These are phyloP conservation scores for Suillus spraguei DNA, from an alignment of 768 basidiomycete species.

Conservation along the genomic window DNA sequence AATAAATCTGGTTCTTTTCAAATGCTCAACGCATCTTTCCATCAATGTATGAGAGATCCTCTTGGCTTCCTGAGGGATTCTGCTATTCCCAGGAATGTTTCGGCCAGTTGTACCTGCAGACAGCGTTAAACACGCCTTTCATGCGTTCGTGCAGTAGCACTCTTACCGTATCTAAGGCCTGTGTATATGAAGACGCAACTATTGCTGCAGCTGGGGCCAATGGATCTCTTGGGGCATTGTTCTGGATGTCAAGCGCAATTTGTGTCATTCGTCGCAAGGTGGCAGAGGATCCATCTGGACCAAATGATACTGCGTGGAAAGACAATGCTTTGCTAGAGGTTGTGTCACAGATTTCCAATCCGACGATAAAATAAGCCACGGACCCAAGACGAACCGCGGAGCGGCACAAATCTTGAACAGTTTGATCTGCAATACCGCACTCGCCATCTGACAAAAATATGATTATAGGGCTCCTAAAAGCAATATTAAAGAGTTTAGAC, in stretches of 20 bases:
- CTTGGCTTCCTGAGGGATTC: slow-evolving; percentile 60
- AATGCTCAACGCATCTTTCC: not conserved
- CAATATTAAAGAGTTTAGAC: not conserved
- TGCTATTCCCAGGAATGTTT: slow-evolving; percentile 60
- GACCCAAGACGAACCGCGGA: slow-evolving; percentile 49
- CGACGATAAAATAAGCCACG: not conserved
- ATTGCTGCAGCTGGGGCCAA: slow-evolving; percentile 33
- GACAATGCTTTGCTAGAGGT: slow-evolving; percentile 51
- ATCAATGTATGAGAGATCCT: slow-evolving; percentile 45
- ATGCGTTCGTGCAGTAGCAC: not conserved
- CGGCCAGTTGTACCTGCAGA: slow-evolving; percentile 51
- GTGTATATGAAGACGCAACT: slow-evolving; percentile 48
- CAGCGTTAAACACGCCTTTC: not conserved
- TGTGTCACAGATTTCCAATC: not conserved
- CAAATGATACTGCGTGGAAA: slow-evolving; percentile 63
- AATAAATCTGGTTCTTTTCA: not conserved
- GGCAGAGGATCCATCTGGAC: slow-evolving; percentile 27
- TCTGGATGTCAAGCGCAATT: slow-evolving; percentile 52
- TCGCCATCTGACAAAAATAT: slow-evolving; percentile 61
- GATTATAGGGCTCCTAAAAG: slow-evolving; percentile 44
- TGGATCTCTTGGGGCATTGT: slow-evolving; percentile 43
- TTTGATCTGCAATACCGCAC: slow-evolving; percentile 39
- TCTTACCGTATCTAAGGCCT: slow-evolving; percentile 54
- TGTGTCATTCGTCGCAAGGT: slow-evolving; percentile 51
- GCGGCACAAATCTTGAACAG: slow-evolving; percentile 44